These are phyloP conservation scores for Suillus subalutaceus DNA, from an alignment of 768 basidiomycete species.

Conservation along the genomic window DNA sequence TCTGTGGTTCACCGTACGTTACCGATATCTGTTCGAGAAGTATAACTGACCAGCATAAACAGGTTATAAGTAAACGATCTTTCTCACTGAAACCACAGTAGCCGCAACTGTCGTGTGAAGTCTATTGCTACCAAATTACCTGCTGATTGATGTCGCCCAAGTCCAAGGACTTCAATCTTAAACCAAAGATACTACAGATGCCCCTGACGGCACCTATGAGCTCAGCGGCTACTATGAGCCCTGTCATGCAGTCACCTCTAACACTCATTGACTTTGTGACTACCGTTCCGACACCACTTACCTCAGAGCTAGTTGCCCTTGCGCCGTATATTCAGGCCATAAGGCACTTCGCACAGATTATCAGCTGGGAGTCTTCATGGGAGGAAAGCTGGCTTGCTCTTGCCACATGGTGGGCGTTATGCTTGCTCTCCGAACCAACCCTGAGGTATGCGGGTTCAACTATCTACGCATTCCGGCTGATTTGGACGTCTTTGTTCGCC, in stretches of 20 bases:
- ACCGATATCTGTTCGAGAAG: no score
- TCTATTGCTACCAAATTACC: not conserved
- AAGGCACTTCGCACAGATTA: constrained; percentile 47
- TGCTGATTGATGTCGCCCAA: constrained; percentile 10
- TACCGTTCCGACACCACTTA: constrained; percentile 63
- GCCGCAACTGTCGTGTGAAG: constrained; percentile 1
- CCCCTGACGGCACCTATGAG: constrained; percentile 11
- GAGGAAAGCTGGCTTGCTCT: constrained; percentile 69
- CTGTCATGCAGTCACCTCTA: constrained; percentile 11
- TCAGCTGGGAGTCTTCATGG: constrained; percentile 60
- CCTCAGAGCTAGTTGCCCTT: constrained; percentile 61
- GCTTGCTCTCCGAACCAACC: constrained; percentile 55
- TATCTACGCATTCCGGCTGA: constrained; percentile 13
- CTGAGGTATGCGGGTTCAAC: constrained; percentile 46
- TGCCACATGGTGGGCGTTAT: constrained; percentile 76
- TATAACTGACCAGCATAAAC: not conserved
- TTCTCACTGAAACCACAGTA: not conserved
- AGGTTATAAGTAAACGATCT: not conserved
- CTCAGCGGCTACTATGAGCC: constrained; percentile 5
- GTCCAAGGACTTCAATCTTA: constrained; percentile 10
- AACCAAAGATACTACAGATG: constrained; percentile 21
- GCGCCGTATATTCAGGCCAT: constrained; percentile 52
- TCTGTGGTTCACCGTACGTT: not conserved
- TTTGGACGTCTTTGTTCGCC: constrained; percentile 7
- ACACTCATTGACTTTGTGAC: constrained; percentile 51